A percentile compares a stretch with the other conserved stretches of the same genome.
Evolutionary conservation across 2,329 filamentous ascomycete genomes (phyloP).

Genomic region (Phaeosphaeria sp.): DNA sequence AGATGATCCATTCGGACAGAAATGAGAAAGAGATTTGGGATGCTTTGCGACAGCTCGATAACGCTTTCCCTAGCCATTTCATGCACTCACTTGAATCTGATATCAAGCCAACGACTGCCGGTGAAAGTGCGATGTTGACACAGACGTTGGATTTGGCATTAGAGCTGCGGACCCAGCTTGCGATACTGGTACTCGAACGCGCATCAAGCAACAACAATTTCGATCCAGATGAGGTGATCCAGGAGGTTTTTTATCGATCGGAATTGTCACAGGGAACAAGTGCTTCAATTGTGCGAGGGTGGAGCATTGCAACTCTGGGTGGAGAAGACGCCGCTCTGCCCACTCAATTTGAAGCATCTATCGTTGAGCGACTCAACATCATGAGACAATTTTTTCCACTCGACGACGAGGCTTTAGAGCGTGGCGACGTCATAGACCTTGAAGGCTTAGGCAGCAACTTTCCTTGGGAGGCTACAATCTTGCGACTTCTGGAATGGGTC

Average conservation of each 20-base stretch:
- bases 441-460: slow-evolving; percentile 54
- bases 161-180: slow-evolving; percentile 62
- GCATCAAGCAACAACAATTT: slow-evolving; percentile 41
- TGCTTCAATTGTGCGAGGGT: slow-evolving; percentile 37
- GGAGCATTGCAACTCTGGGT: slow-evolving; percentile 45
- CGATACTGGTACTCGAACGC: slow-evolving; percentile 53
- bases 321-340: slow-evolving; percentile 48
- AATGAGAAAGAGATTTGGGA: slow-evolving; percentile 37
- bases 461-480: slow-evolving; percentile 58
- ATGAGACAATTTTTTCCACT: slow-evolving; percentile 46
- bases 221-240: slow-evolving; percentile 50
- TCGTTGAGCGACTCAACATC: slow-evolving; percentile 47
- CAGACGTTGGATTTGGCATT: slow-evolving; percentile 58
- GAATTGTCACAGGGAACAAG: slow-evolving; percentile 17
- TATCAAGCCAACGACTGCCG: slow-evolving; percentile 21
- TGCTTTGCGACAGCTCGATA: slow-evolving; percentile 40
- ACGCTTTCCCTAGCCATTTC: slow-evolving; percentile 44
- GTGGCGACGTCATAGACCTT: slow-evolving; percentile 49
- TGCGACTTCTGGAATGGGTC: slow-evolving; percentile 56
- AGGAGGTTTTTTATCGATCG: slow-evolving; percentile 50
- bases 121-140: slow-evolving; percentile 50
- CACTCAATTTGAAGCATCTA: slow-evolving; percentile 38
- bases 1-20: slow-evolving; percentile 41
- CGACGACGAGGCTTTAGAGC: slow-evolving; percentile 38
- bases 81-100: slow-evolving; percentile 28